Conservation (phyloP, 345 rosid species). For the Rhodamnia rubescens region DNA sequence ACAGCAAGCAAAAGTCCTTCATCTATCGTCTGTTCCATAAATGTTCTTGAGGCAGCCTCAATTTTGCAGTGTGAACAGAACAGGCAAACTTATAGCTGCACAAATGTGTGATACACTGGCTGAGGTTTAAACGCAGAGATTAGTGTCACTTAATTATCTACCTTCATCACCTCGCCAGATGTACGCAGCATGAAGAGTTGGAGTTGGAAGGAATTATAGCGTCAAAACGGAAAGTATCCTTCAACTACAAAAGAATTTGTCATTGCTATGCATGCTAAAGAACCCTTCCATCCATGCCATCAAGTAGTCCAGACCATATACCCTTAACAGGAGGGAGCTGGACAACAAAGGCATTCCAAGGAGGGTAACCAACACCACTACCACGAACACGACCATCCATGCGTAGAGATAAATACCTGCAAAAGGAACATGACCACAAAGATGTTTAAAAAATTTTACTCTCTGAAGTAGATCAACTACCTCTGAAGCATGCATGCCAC, state of each 20-base stretch:
- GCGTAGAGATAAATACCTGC: slow-evolving; percentile 77
- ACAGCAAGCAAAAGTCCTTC: neutral
- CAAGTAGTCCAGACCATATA: slow-evolving; percentile 87
- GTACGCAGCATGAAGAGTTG: neutral
- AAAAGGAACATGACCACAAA: neutral
- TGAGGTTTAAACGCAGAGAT: neutral
- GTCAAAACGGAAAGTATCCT: neutral
- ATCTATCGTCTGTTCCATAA: neutral
- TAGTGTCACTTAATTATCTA: neutral
- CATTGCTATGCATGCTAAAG: slow-evolving; percentile 11
- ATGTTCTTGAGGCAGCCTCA: neutral
- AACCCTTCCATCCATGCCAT: slow-evolving; percentile 92
- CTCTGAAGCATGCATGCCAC: neutral
- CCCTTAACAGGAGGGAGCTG: slow-evolving; percentile 89
- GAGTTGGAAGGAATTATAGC: neutral
- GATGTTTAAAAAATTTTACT: neutral
- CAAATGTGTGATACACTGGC: neutral
- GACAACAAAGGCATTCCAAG: slow-evolving; percentile 93
- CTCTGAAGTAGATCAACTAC: neutral
- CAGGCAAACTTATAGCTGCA: neutral
- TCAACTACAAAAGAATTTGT: neutral
- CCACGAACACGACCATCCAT: slow-evolving; percentile 94
- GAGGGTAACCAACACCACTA: slow-evolving; percentile 93
- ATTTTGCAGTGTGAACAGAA: neutral
- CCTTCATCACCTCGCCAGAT: neutral